phyloP scores from a whole-genome alignment of 345 rosid genomes.

The Camelina laxa region DNA sequence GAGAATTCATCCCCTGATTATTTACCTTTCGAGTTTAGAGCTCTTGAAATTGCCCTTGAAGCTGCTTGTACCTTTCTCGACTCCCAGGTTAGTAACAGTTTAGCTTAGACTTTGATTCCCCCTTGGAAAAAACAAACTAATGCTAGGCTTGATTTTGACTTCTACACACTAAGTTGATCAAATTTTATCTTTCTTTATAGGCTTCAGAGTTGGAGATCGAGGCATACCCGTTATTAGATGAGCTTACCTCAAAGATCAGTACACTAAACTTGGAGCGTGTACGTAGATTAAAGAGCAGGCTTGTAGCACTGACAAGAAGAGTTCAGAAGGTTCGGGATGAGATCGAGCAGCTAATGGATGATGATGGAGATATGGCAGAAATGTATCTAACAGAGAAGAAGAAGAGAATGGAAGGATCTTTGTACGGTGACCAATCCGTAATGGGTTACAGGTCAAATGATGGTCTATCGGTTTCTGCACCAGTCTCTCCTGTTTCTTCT shows the following conservation, averaged over 20 bases:
- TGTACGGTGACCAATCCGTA: slow-evolving; percentile 80
- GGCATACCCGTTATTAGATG: slow-evolving; percentile 96
- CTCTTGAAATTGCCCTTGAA: slow-evolving; percentile 94
- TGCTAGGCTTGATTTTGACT: neutral
- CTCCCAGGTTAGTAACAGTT: slow-evolving; percentile 75
- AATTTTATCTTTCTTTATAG: slow-evolving; percentile 51
- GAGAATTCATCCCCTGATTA: slow-evolving; percentile 86
- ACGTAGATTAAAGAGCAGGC: slow-evolving; percentile 95
- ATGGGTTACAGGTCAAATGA: slow-evolving; percentile 77
- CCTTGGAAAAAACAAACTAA: neutral
- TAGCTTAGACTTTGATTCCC: neutral
- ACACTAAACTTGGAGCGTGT: slow-evolving; percentile 93
- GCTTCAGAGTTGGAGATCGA: slow-evolving; percentile 99
- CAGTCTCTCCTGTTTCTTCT: slow-evolving; percentile 93
- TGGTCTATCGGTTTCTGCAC: slow-evolving; percentile 82
- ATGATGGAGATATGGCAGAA: slow-evolving; percentile 99
- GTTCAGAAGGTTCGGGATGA: slow-evolving; percentile 99
- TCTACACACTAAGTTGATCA: slow-evolving; percentile 22
- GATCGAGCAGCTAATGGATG: slow-evolving; percentile 99
- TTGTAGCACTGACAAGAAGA: slow-evolving; percentile 90
- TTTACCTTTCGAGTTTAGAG: slow-evolving; percentile 96
- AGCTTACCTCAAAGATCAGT: slow-evolving; percentile 96
- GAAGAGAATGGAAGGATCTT: slow-evolving; percentile 74
- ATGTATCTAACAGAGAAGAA: slow-evolving; percentile 99
- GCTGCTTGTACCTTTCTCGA: slow-evolving; percentile 98